Percentiles rank a stretch among this genome's conserved stretches.
These are phyloP conservation scores for Wickerhamomyces bisporus DNA, from an alignment of 805 yeast species.

Conservation along the genomic window DNA sequence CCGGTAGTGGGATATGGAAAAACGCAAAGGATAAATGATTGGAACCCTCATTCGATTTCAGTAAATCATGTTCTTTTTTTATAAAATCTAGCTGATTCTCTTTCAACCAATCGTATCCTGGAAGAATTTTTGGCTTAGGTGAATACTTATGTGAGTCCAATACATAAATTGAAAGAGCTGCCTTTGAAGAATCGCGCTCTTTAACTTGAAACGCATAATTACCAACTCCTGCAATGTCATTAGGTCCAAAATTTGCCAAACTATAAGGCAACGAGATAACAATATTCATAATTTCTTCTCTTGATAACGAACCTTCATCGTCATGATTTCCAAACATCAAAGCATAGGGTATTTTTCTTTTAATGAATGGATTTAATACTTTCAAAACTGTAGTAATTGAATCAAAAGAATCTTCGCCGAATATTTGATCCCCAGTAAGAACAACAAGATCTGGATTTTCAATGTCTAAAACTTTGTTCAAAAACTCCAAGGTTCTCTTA, in stretches of 20 bases:
- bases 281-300: slow-evolving; percentile 57
- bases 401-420: slow-evolving; percentile 76
- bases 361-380: slow-evolving; percentile 63
- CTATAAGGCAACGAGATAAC: slow-evolving; percentile 63
- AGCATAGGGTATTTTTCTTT: slow-evolving; percentile 74
- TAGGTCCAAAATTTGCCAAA: slow-evolving; percentile 57
- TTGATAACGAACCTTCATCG: slow-evolving; percentile 68
- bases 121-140: slow-evolving; percentile 53
- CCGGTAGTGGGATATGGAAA: slow-evolving; percentile 92
- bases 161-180: slow-evolving; percentile 61
- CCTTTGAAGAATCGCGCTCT: slow-evolving; percentile 31
- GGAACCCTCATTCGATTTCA: slow-evolving; percentile 20
- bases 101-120: slow-evolving; percentile 86
- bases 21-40: slow-evolving; percentile 76
- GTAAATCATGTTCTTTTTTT: slow-evolving; percentile 29
- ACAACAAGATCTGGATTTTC: slow-evolving; percentile 86
- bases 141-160: slow-evolving; percentile 82
- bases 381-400: slow-evolving; percentile 79
- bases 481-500: slow-evolving; percentile 47
- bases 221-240: slow-evolving; percentile 72
- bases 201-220: slow-evolving; percentile 60
- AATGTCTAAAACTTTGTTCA: slow-evolving; percentile 56
- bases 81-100: slow-evolving; percentile 61
- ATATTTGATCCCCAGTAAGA: slow-evolving; percentile 87
- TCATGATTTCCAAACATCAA: slow-evolving; percentile 91